A percentile compares a stretch with the other conserved stretches of the same genome.
Evolutionary conservation across 129 eudicot genomes (phyloP).

Genomic region (Cynara cardunculus): DNA sequence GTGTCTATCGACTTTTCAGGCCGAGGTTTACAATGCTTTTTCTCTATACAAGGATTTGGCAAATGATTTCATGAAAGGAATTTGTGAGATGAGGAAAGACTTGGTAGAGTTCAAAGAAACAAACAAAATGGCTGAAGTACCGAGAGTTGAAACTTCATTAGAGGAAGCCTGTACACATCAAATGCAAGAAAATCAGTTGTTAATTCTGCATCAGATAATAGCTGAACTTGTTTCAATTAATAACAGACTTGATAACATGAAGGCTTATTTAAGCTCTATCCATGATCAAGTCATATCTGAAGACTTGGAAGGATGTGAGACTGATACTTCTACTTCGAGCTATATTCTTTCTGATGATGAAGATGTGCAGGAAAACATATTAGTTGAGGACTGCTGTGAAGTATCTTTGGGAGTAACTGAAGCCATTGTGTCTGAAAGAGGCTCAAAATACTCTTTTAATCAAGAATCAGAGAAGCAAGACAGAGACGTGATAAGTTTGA

Average conservation of each 20-base stretch:
- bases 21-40: slow-evolving; percentile 16
- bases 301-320: slow-evolving; percentile 34
- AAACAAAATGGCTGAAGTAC: slow-evolving; percentile 8
- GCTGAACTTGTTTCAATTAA: slow-evolving; percentile 48
- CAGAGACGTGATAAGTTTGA: background rate
- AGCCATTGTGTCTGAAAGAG: slow-evolving; percentile 18
- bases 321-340: slow-evolving; percentile 40
- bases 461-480: slow-evolving; percentile 29
- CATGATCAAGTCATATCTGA: slow-evolving; percentile 19
- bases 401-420: background rate
- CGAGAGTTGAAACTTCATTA: slow-evolving; percentile 1
- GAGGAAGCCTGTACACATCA: background rate
- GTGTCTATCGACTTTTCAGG: slow-evolving; percentile 13
- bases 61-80: slow-evolving; percentile 11
- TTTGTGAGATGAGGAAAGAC: slow-evolving; percentile 22
- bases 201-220: slow-evolving; percentile 32
- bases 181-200: slow-evolving; percentile 29
- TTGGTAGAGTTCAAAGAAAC: slow-evolving; percentile 25
- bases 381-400: slow-evolving; percentile 4
- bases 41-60: slow-evolving; percentile 22
- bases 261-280: slow-evolving; percentile 27
- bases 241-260: slow-evolving; percentile 35
- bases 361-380: slow-evolving; percentile 18
- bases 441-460: slow-evolving; percentile 1
- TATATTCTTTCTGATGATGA: slow-evolving; percentile 44